Percentiles rank a stretch among this genome's conserved stretches.
phyloP scores from a whole-genome alignment of 352 stramenopile genomes.

The Globisporangium orthogonon region DNA sequence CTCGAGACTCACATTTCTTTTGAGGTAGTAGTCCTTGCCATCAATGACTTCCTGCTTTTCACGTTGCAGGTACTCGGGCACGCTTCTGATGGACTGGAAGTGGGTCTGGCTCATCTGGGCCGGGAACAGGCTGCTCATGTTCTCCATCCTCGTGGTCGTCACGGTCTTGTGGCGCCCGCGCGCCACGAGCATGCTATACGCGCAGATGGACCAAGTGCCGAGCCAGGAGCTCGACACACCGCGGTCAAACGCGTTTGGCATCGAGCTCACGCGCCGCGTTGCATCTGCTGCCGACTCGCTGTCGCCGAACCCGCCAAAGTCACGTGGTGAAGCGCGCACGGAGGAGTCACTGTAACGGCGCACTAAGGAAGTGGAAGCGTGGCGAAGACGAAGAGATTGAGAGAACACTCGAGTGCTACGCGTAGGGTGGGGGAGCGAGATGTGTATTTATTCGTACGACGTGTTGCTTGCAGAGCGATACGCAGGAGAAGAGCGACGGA shows the following conservation, averaged over 20 bases:
- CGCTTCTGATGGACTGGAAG: slow-evolving; percentile 55
- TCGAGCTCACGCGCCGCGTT: slow-evolving; percentile 57
- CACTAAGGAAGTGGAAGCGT: background rate
- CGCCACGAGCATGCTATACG: slow-evolving; percentile 57
- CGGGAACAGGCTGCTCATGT: slow-evolving; percentile 64
- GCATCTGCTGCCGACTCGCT: slow-evolving; percentile 41
- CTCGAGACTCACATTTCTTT: background rate
- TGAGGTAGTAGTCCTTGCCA: background rate
- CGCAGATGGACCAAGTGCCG: slow-evolving; percentile 76
- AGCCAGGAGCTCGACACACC: slow-evolving; percentile 53
- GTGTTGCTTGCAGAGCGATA: background rate
- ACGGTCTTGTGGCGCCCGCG: slow-evolving; percentile 73
- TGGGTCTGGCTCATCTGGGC: slow-evolving; percentile 80
- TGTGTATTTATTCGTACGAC: background rate
- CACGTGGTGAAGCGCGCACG: background rate
- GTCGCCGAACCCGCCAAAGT: background rate
- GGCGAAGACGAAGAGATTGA: background rate
- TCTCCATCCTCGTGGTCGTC: slow-evolving; percentile 53
- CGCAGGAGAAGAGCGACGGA: background rate
- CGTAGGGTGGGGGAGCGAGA: background rate
- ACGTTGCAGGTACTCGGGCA: slow-evolving; percentile 58
- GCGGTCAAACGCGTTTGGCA: slow-evolving; percentile 31
- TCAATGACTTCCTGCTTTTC: background rate
- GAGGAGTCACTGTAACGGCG: slow-evolving; percentile 7
- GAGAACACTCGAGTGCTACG: no score